A percentile compares a stretch with the other conserved stretches of the same genome.
Evolutionary conservation across 495 filamentous ascomycete species (phyloP).

Genomic region (Cercophora samala): DNA sequence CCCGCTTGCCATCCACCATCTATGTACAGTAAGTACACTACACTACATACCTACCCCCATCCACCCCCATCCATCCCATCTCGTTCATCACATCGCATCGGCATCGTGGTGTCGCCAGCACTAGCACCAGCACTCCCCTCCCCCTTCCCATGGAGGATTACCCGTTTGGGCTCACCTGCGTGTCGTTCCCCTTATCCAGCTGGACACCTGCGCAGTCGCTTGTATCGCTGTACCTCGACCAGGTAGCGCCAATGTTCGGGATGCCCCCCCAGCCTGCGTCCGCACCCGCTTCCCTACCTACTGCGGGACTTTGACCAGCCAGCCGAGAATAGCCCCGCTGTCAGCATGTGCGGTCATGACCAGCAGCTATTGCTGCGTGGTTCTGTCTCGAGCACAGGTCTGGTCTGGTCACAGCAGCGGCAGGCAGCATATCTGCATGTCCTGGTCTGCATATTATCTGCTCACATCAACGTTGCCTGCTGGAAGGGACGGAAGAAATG

Average conservation of each 20-base stretch:
- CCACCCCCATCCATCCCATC: neutral
- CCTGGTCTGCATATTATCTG: neutral
- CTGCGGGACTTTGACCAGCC: too few species aligned
- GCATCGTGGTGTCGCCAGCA: neutral
- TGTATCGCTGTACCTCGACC: too few species aligned
- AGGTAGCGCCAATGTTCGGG: neutral
- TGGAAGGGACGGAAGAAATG: neutral
- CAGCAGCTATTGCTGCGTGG: too few species aligned
- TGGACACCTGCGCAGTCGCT: neutral
- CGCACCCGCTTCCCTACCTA: neutral
- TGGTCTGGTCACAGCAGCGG: too few species aligned
- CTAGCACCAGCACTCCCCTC: too few species aligned
- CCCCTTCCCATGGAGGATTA: neutral
- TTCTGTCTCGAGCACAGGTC: neutral
- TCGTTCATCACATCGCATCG: neutral
- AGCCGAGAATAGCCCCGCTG: neutral
- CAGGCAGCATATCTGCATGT: neutral
- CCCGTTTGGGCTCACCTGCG: conserved; percentile 16
- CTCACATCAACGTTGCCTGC: neutral
- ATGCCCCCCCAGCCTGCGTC: neutral
- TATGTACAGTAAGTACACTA: too few species aligned
- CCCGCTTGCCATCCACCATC: conserved; percentile 2
- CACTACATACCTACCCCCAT: too few species aligned
- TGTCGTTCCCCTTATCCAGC: conserved; percentile 12
- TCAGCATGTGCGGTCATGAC: neutral